Conservation (phyloP, 78 protist species). For the Speleostelium caveatum region DNA sequence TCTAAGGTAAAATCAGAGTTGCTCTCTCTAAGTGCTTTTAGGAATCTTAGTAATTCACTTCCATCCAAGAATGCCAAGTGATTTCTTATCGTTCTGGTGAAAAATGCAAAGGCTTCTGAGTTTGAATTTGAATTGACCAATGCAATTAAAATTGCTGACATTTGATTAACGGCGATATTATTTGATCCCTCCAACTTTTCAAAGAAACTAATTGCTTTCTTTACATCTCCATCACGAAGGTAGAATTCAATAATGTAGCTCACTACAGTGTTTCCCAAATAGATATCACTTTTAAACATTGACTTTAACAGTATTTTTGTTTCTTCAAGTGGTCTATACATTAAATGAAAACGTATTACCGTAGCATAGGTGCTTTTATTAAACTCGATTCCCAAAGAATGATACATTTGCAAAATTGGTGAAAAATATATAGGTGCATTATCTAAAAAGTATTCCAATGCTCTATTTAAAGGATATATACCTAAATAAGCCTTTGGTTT, state of each 20-base stretch:
- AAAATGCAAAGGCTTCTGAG: not conserved
- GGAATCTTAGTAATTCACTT: not conserved
- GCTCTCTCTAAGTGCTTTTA: not conserved
- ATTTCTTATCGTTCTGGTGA: not conserved
- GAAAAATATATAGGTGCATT: too few relatives aligned
- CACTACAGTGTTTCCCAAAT: not conserved
- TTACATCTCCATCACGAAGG: not conserved
- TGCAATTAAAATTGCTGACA: not conserved
- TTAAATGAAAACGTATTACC: too few relatives aligned
- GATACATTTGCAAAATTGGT: too few relatives aligned
- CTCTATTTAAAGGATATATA: too few relatives aligned
- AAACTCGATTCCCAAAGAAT: too few relatives aligned
- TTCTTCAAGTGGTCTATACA: too few relatives aligned
- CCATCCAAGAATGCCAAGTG: not conserved
- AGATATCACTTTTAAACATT: not conserved
- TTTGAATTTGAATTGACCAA: not conserved
- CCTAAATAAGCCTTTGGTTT: too few relatives aligned
- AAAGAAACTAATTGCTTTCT: not conserved
- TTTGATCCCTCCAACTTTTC: not conserved
- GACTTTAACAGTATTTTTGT: too few relatives aligned
- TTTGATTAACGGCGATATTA: not conserved
- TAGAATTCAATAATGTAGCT: not conserved
- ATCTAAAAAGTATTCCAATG: too few relatives aligned
- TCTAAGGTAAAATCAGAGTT: not conserved
- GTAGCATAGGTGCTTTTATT: too few relatives aligned